These are phyloP conservation scores for Trametes sanguinea DNA, from an alignment of 768 basidiomycete species.

Conservation along the genomic window DNA sequence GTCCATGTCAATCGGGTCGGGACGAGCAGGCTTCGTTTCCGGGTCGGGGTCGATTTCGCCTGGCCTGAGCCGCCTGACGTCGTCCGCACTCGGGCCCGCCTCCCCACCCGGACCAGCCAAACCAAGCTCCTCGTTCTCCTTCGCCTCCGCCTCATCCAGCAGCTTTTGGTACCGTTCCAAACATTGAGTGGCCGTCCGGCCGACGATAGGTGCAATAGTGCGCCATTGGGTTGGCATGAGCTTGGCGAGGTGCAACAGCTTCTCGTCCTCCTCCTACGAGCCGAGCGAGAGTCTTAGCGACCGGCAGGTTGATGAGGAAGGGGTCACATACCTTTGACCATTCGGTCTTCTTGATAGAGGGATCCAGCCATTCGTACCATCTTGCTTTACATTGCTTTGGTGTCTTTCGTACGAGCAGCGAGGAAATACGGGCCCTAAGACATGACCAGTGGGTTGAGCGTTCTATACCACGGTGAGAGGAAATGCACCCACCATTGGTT, in stretches of 20 bases:
- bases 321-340: constrained; percentile 84
- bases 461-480: neutral
- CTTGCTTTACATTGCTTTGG: constrained; percentile 99
- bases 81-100: constrained; percentile 86
- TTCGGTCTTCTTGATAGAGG: constrained; percentile 99
- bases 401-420: constrained; percentile 95
- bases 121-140: constrained; percentile 94
- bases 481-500: constrained; percentile 74
- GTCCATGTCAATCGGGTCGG: constrained; percentile 99
- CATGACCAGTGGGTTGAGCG: neutral
- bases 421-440: constrained; percentile 95
- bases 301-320: neutral
- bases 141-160: constrained; percentile 94
- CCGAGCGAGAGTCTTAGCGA: neutral
- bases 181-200: constrained; percentile 96
- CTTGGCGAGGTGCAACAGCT: constrained; percentile 95
- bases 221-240: constrained; percentile 99
- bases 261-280: constrained; percentile 92
- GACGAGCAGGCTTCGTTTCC: constrained; percentile 96
- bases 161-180: constrained; percentile 98
- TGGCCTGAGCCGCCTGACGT: constrained; percentile 83
- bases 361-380: constrained; percentile 99
- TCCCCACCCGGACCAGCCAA: constrained; percentile 81
- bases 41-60: constrained; percentile 99
- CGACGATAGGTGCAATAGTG: constrained; percentile 97